Evolutionary conservation across 768 basidiomycete species (phyloP).

Genomic region (Suillus americanus): DNA sequence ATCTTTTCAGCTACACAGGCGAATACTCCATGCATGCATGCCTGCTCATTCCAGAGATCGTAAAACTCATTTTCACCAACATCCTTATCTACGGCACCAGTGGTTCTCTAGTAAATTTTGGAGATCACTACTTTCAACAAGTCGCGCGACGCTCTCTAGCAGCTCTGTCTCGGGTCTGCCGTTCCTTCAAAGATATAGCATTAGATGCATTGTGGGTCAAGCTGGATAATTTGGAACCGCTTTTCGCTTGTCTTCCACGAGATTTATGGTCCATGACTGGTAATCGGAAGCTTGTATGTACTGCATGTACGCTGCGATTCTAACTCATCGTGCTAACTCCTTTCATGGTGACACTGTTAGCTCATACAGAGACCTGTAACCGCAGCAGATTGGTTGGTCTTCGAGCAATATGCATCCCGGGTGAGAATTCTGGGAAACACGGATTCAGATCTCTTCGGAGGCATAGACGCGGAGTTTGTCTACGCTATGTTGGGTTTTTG

Average conservation of each 20-base stretch:
- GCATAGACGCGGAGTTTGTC: neutral
- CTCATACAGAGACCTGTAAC: neutral
- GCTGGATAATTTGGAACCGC: neutral
- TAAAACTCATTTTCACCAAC: neutral
- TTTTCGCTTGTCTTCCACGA: neutral
- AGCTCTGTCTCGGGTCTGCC: neutral
- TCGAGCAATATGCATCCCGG: neutral
- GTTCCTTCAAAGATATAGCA: neutral
- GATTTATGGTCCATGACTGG: neutral
- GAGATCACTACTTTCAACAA: neutral
- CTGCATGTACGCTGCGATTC: neutral
- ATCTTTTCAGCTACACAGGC: neutral
- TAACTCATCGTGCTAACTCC: neutral
- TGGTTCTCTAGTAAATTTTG: neutral
- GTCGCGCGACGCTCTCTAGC: neutral
- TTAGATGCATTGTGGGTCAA: neutral
- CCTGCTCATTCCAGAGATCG: neutral
- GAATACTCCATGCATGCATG: neutral
- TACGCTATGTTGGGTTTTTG: neutral
- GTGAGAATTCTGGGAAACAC: neutral
- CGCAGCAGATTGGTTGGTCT: neutral
- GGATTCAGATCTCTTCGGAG: neutral
- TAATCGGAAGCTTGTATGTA: neutral
- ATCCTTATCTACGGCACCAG: neutral
- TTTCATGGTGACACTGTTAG: neutral